Conservation (phyloP, 2,329 filamentous ascomycete species). For the Alternaria gansuensis region DNA sequence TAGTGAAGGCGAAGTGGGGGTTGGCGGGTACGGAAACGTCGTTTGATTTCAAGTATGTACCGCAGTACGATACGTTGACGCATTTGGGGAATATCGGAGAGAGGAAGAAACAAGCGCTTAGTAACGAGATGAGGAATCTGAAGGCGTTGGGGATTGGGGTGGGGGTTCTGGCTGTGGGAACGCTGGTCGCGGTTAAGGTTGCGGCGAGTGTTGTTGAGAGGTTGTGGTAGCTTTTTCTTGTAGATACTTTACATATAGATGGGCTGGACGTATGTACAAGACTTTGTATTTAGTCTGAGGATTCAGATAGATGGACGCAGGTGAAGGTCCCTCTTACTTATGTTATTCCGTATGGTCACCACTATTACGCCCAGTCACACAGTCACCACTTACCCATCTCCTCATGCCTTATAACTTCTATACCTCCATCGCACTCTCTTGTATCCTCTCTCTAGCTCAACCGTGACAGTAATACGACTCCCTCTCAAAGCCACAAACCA, state of each 20-base stretch:
- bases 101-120: slow-evolving; percentile 49
- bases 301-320: neutral
- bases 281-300: too few relatives aligned
- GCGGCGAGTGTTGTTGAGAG: slow-evolving; percentile 30
- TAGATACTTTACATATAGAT: neutral
- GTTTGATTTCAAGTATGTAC: slow-evolving; percentile 78
- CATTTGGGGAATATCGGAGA: slow-evolving; percentile 57
- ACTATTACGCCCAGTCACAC: neutral
- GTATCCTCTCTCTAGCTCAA: neutral
- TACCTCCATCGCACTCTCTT: neutral
- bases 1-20: slow-evolving; percentile 71
- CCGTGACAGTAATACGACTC: neutral
- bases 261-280: neutral
- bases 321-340: neutral
- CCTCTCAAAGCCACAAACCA: neutral
- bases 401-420: neutral
- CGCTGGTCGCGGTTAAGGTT: slow-evolving; percentile 39
- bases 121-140: slow-evolving; percentile 60
- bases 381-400: neutral
- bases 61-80: slow-evolving; percentile 62
- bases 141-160: slow-evolving; percentile 56
- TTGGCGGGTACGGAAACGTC: slow-evolving; percentile 67
- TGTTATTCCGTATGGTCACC: neutral
- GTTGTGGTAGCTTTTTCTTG: slow-evolving; percentile 27
- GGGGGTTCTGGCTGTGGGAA: slow-evolving; percentile 38